phyloP scores from a whole-genome alignment of 2,329 filamentous ascomycete species.

The Sphaceloma murrayae region DNA sequence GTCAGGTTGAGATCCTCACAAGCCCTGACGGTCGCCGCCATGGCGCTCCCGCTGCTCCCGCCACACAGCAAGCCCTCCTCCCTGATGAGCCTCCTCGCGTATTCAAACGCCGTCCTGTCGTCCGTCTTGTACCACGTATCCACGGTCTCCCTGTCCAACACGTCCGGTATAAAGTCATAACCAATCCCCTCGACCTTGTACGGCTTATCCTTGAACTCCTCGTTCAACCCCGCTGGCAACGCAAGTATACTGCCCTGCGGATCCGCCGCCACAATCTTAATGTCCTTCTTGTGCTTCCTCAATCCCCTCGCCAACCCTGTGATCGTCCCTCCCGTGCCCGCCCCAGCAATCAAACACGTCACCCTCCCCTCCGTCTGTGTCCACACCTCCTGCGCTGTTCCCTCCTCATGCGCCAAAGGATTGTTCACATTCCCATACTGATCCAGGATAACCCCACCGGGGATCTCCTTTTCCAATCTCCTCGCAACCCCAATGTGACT shows the following conservation, averaged over 20 bases:
- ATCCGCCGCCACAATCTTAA: conserved; percentile 89
- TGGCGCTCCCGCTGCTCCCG: conserved; percentile 85
- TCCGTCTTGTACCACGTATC: conserved; percentile 99
- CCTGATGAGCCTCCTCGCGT: conserved; percentile 79
- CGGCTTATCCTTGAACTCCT: conserved; percentile 66
- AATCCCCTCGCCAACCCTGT: conserved; percentile 79
- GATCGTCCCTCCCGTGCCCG: conserved; percentile 91
- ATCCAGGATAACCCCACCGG: conserved; percentile 92
- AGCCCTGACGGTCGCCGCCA: conserved; percentile 70
- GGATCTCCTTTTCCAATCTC: conserved; percentile 85
- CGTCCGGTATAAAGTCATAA: conserved; percentile 95
- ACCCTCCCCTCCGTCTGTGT: conserved; percentile 72
- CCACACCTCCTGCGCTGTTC: conserved; percentile 96
- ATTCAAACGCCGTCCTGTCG: conserved; percentile 81
- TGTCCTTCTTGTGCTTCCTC: conserved; percentile 71
- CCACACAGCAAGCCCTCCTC: conserved; percentile 92
- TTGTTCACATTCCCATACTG: conserved; percentile 92
- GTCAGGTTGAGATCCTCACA: conserved; percentile 66
- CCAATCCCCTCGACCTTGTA: conserved; percentile 99
- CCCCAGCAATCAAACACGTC: conserved; percentile 76
- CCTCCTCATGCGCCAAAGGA: conserved; percentile 83
- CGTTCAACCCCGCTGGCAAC: conserved; percentile 67
- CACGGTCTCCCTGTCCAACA: conserved; percentile 68
- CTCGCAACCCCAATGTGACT: conserved; percentile 93
- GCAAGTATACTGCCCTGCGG: conserved; percentile 88